Conservation (phyloP, 1,284 basidiomycete species). For the Fomitiporia mediterranea region DNA sequence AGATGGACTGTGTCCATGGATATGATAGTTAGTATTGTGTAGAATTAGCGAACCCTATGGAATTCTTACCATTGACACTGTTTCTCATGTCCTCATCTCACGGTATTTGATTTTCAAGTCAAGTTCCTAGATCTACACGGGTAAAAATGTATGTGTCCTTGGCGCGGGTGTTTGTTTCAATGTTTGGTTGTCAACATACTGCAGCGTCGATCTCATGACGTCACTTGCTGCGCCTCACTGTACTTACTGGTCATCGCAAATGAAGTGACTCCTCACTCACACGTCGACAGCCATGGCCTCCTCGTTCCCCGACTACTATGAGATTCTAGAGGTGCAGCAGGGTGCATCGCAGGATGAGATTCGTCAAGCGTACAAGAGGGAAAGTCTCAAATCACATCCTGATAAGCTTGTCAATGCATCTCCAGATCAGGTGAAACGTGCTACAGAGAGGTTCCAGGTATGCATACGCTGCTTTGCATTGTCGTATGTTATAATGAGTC, state of each 20-base stretch:
- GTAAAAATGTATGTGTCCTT: neutral
- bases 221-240: too few species aligned
- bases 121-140: too few species aligned
- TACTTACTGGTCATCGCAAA: too few species aligned
- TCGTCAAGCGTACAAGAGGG: conserved; percentile 77
- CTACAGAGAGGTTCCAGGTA: conserved; percentile 84
- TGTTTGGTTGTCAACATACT: too few species aligned
- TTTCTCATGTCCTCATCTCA: too few species aligned
- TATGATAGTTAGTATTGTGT: neutral
- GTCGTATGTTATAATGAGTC: too few species aligned
- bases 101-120: too few species aligned
- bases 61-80: too few species aligned
- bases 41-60: neutral
- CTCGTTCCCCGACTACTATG: conserved; percentile 74
- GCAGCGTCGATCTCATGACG: too few species aligned
- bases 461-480: too few species aligned
- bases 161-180: too few species aligned
- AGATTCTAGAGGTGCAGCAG: conserved; percentile 52
- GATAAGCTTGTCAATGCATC: conserved; percentile 80
- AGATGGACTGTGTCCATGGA: conserved; percentile 6
- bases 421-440: conserved; percentile 61
- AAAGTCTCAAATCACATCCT: conserved; percentile 76
- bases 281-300: conserved; percentile 37
- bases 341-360: conserved; percentile 70
- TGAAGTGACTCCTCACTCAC: neutral